Evolutionary conservation across 148 eudicot species (phyloP).

Genomic region (Polygonum aviculare): DNA sequence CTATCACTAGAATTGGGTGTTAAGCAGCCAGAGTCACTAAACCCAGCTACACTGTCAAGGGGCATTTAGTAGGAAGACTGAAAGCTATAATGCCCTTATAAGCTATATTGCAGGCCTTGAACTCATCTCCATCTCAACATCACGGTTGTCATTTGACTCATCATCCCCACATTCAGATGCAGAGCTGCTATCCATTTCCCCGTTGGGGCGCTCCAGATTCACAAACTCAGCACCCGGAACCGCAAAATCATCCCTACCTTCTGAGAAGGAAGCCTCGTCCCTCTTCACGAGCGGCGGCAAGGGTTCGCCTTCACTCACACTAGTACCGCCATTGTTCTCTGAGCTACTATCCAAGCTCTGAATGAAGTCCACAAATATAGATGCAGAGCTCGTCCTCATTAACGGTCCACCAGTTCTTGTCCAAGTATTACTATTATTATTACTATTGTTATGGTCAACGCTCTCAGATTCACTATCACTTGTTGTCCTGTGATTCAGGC

Average conservation of each 20-base stretch:
- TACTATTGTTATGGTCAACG: constrained; percentile 20
- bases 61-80: too few relatives aligned
- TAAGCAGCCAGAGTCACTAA: neutral
- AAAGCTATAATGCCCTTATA: too few relatives aligned
- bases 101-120: neutral
- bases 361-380: constrained; percentile 58
- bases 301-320: constrained; percentile 64
- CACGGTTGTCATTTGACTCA: neutral
- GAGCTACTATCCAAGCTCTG: constrained; percentile 65
- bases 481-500: constrained; percentile 29
- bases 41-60: neutral
- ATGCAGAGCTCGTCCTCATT: constrained; percentile 87
- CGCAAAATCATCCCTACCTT: constrained; percentile 16
- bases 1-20: neutral
- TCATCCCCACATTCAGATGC: constrained; percentile 48
- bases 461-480: constrained; percentile 86
- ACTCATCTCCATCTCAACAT: neutral
- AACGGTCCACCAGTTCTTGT: constrained; percentile 92
- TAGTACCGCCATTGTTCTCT: constrained; percentile 41
- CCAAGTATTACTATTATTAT: constrained; percentile 38
- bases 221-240: constrained; percentile 55
- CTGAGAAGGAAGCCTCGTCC: constrained; percentile 48
- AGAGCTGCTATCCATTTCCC: constrained; percentile 60
- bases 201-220: constrained; percentile 55
- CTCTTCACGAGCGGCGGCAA: constrained; percentile 86